Evolutionary conservation across 2,329 filamentous ascomycete genomes (phyloP).

Genomic region (Exutisphaerella laricina): DNA sequence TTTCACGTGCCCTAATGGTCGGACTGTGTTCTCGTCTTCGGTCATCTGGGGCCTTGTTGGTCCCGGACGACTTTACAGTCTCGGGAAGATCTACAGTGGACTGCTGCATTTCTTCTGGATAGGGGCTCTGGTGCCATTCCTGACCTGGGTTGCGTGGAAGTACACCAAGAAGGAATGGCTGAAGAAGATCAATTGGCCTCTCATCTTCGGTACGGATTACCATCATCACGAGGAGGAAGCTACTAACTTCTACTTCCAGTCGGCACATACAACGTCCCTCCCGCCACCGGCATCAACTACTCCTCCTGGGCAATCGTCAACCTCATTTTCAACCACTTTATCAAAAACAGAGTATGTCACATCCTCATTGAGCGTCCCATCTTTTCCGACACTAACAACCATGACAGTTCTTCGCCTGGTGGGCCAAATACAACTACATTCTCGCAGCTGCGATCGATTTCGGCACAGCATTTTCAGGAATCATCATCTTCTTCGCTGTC

Average conservation of each 20-base stretch:
- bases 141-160: conserved; percentile 42
- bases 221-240: conserved; percentile 30
- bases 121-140: conserved; percentile 39
- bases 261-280: conserved; percentile 52
- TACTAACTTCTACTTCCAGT: conserved; percentile 65
- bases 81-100: conserved; percentile 43
- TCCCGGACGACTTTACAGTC: conserved; percentile 44
- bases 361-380: conserved; percentile 76
- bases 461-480: conserved; percentile 34
- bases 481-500: conserved; percentile 37
- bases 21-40: conserved; percentile 40
- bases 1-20: conserved; percentile 46
- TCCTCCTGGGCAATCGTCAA: conserved; percentile 63
- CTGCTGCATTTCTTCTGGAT: conserved; percentile 51
- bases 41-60: conserved; percentile 44
- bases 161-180: conserved; percentile 27
- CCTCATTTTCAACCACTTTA: conserved; percentile 39
- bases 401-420: conserved; percentile 49
- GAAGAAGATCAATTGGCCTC: conserved; percentile 45
- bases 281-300: conserved; percentile 74
- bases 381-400: conserved; percentile 44
- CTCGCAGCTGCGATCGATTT: conserved; percentile 34
- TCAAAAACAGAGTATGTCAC: conserved; percentile 48
- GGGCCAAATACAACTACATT: conserved; percentile 37
- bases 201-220: conserved; percentile 59